Base-by-base conservation (phyloP, 345 rosid genomes). In the Populus alba region DNA sequence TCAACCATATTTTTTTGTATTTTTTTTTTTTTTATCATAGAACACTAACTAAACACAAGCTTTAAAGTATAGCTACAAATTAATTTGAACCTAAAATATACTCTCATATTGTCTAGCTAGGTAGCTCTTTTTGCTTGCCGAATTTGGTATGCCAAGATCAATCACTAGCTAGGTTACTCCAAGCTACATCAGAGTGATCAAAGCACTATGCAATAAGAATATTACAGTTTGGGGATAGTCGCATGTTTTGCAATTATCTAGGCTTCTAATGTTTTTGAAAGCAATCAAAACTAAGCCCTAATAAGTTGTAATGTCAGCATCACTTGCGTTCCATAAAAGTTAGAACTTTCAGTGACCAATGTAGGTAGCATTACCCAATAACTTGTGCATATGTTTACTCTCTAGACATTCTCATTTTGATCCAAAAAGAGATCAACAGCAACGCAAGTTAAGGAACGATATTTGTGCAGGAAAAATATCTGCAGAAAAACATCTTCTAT, bases 271-370 rank as follows among this genome's bases (percentile, higher is more conserved):
- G 59, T 70, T 80, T 49, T 75, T 37, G 45, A 71, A 75, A 49
- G 70, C 49, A 45, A 43, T 53, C 29, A 33, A 27, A 59, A n/a
- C 68, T 16, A 20, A n/a, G 27, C 67, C 31, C 66, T 70, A 53
- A 45, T 49, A 43, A 29, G 66, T 20, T 73, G 57, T 47, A 76
- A 55, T 78, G 75, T 75, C 82, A 79, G 85, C 85, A 68, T 38
- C 41, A 12, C 55, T 76, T 79, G 62, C 66, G 81, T 68, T 43
- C 37, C 80, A 77, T 73, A 70, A 77, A 77, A 68, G 70, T 68
- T 55, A 51, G 9, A 20, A 77, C 77, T 81, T 72, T 51, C 76
- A 27, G 35, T 22, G 47, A 73, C 79, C 79, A 51, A 80, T 71
- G 57, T 1, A 35, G 63, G 75, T 62, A 41, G 43, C 70, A 31